Conservation (phyloP, 495 filamentous ascomycete species). For the Ramalina intermedia region DNA sequence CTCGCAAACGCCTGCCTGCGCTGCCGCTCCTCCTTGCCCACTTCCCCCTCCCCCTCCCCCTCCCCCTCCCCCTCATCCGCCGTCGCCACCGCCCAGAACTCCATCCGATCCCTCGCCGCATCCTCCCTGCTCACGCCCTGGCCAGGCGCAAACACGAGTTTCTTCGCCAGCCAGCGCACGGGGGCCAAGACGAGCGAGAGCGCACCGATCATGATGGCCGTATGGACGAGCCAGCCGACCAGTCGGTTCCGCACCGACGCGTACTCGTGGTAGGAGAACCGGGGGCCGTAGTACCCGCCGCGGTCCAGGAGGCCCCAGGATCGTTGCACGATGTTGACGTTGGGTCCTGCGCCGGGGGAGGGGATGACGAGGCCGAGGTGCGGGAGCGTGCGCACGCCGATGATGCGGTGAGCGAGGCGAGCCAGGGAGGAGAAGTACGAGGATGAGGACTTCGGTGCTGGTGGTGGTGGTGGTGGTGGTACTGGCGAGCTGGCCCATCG, state of each 20-base stretch:
- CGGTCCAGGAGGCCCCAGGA: slow-evolving; percentile 59
- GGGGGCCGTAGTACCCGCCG: slow-evolving; percentile 50
- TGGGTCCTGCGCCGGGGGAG: slow-evolving; percentile 40
- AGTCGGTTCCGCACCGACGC: slow-evolving; percentile 45
- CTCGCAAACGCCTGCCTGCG: slow-evolving; percentile 41
- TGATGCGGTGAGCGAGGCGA: slow-evolving; percentile 24
- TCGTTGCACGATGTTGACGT: slow-evolving; percentile 57
- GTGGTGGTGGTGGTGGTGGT: slow-evolving; percentile 23
- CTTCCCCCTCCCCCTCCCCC: slow-evolving; percentile 20
- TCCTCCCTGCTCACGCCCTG: slow-evolving; percentile 47
- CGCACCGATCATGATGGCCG: slow-evolving; percentile 34
- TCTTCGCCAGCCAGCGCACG: slow-evolving; percentile 37
- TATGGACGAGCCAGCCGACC: slow-evolving; percentile 41
- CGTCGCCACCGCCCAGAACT: slow-evolving; percentile 51
- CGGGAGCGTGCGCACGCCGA: slow-evolving; percentile 47
- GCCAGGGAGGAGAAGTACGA: not conserved
- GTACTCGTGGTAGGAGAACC: slow-evolving; percentile 60
- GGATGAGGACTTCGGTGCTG: slow-evolving; percentile 14
- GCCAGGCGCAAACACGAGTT: slow-evolving; percentile 49
- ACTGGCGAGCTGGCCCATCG: slow-evolving; percentile 58
- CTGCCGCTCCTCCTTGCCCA: slow-evolving; percentile 2
- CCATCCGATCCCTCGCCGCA: slow-evolving; percentile 39
- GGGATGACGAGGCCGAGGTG: slow-evolving; percentile 55
- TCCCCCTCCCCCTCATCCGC: slow-evolving; percentile 35
- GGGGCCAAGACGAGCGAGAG: slow-evolving; percentile 37